Evolutionary conservation across 1,284 basidiomycete genomes (phyloP).

Genomic region (Ceratobasidium sp.): DNA sequence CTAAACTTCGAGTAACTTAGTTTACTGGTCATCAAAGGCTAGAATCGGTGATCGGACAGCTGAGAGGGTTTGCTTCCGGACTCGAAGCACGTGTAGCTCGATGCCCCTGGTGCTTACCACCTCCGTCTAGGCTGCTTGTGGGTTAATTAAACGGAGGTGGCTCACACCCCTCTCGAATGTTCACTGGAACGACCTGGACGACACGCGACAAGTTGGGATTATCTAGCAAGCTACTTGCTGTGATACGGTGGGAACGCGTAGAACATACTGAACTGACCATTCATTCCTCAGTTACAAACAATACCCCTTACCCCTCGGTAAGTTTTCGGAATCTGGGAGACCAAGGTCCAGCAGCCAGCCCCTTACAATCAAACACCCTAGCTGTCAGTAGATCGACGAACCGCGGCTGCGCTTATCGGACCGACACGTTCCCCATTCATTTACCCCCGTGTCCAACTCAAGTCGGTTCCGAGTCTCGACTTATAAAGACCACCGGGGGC

Average conservation of each 20-base stretch:
- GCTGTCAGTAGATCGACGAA: not conserved
- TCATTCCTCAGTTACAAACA: not conserved
- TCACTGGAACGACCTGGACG: not conserved
- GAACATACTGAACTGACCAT: not conserved
- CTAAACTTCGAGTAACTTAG: not conserved
- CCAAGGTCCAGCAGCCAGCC: not conserved
- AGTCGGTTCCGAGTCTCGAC: not conserved
- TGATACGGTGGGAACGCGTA: not conserved
- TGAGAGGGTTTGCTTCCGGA: not conserved
- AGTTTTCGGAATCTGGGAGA: not conserved
- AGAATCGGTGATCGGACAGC: not conserved
- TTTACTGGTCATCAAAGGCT: slow-evolving; percentile 1
- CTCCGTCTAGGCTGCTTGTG: not conserved
- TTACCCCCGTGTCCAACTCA: not conserved
- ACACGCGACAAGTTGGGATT: too few relatives aligned
- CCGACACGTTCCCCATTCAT: not conserved
- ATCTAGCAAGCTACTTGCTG: not conserved
- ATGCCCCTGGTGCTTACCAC: not conserved
- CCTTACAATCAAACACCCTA: slow-evolving; percentile 14
- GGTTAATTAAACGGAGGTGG: slow-evolving; percentile 9
- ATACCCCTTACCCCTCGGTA: not conserved
- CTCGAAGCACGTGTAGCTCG: not conserved
- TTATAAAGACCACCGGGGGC: not conserved
- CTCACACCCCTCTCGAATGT: not conserved
- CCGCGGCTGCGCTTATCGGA: not conserved